These are phyloP conservation scores for Termitomyces sp. DNA, from an alignment of 768 basidiomycete species.

Conservation along the genomic window DNA sequence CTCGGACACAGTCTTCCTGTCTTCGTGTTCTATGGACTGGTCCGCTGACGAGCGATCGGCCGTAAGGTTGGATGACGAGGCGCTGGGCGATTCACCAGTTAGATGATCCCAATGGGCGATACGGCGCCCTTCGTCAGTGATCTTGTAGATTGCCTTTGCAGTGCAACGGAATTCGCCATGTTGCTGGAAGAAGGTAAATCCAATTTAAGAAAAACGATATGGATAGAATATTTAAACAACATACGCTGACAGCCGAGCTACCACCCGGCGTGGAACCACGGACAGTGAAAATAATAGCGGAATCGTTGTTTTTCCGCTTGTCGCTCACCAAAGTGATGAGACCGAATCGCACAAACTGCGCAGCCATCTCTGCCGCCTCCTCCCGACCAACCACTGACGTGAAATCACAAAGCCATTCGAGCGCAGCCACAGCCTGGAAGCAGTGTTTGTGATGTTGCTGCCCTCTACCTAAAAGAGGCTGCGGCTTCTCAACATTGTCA, in stretches of 20 bases:
- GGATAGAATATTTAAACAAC: constrained; percentile 26
- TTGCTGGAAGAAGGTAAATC: constrained; percentile 49
- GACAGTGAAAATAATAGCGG: constrained; percentile 91
- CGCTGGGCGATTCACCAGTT: constrained; percentile 56
- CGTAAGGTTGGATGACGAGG: constrained; percentile 62
- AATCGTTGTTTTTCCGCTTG: constrained; percentile 88
- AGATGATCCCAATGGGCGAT: constrained; percentile 81
- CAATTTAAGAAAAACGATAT: constrained; percentile 12
- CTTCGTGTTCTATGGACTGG: constrained; percentile 31
- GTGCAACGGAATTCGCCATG: constrained; percentile 97
- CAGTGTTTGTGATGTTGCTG: constrained; percentile 61
- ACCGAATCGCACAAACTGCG: constrained; percentile 95
- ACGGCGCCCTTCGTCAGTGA: constrained; percentile 89
- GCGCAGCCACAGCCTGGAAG: constrained; percentile 82
- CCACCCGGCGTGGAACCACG: constrained; percentile 76
- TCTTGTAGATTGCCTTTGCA: constrained; percentile 90
- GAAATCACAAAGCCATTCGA: constrained; percentile 98
- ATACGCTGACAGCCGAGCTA: constrained; percentile 71
- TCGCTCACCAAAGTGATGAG: constrained; percentile 87
- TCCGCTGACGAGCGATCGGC: constrained; percentile 65
- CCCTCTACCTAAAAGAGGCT: constrained; percentile 49
- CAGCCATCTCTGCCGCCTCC: constrained; percentile 96
- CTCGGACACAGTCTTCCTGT: constrained; percentile 35
- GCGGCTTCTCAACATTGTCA: constrained; percentile 69
- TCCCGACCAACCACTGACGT: constrained; percentile 94